Evolutionary conservation across 2,329 filamentous ascomycete species (phyloP), one percentile per base, ranked within the genome.

Genomic region (Colletotrichum cordylinicola): DNA sequence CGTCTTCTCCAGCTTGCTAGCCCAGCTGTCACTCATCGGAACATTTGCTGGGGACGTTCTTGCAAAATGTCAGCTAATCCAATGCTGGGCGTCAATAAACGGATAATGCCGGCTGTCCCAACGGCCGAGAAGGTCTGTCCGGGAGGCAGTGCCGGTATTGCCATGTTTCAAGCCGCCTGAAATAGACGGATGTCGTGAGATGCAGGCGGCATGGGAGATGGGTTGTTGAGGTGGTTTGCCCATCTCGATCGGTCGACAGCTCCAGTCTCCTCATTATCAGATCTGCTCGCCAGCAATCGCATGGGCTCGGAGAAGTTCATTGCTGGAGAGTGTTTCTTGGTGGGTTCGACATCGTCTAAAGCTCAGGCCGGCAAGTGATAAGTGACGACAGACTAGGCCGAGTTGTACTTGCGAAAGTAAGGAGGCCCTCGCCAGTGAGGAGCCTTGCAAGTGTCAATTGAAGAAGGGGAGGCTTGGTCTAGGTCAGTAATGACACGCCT

Each of bases 311-410:
- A 35, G 33, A 61, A 52, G 12, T 48, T 15, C 8, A 21, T 55
- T 67, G 68, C 55, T 24, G 27, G 33, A 33, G 6, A 24, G 37
- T 48, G 43, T 43, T 72, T 13, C 35, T 55, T 27, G 37, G 68
- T 67, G 72, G 68, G 37, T 61, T 56, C 60, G n/a, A 61, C 29
- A 61, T 31, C 24, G 13, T 64, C 29, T 16, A 43, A 58, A 70
- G 74, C 71, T 70, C 21, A 52, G 71, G 9, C 71, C 71, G 18
- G 55, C 52, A 67, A 60, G 21, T 75, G 74, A 76, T 29, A 76
- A 70, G 66, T 76, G 74, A 76, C 60, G 13, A 18, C 29, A 52
- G 37, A 35, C 60, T 52, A 62, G 37, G 66, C 55, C 10, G 27
- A 43, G 52, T 18, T 64, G 29, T 31, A 35, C 39, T 69, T 69